Percentiles rank a stretch among this genome's conserved stretches.
Conservation (phyloP, 2,329 filamentous ascomycete genomes). For the Xylariaceae sp. region DNA sequence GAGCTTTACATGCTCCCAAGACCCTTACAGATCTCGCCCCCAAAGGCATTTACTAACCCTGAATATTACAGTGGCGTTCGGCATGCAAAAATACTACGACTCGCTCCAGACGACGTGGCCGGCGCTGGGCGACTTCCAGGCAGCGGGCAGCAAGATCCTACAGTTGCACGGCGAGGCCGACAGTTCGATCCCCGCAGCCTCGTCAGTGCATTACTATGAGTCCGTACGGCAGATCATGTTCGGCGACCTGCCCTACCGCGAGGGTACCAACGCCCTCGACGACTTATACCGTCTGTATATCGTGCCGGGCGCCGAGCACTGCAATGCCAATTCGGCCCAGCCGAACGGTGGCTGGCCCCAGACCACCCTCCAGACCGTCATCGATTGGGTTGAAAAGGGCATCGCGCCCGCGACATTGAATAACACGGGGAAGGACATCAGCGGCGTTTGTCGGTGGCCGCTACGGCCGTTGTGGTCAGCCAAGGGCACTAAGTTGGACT, state of each 20-base stretch:
- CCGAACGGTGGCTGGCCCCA: slow-evolving; percentile 50
- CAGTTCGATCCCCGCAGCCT: slow-evolving; percentile 53
- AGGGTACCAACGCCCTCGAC: slow-evolving; percentile 50
- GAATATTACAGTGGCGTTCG: too few species aligned
- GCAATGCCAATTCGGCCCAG: slow-evolving; percentile 49
- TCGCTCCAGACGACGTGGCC: slow-evolving; percentile 53
- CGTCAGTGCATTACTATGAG: slow-evolving; percentile 51
- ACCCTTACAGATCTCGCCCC: too few species aligned
- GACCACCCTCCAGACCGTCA: slow-evolving; percentile 53
- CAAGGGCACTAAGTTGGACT: slow-evolving; percentile 37
- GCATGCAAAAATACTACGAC: slow-evolving; percentile 55
- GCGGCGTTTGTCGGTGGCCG: slow-evolving; percentile 51
- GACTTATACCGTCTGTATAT: slow-evolving; percentile 51
- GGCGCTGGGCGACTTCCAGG: slow-evolving; percentile 53
- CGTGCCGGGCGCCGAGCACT: slow-evolving; percentile 60
- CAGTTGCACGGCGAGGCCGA: slow-evolving; percentile 62
- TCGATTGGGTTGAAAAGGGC: slow-evolving; percentile 61
- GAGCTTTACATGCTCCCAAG: too few species aligned
- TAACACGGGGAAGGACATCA: slow-evolving; percentile 47
- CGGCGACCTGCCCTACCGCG: slow-evolving; percentile 46
- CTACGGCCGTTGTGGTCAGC: slow-evolving; percentile 49
- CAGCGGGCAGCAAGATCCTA: slow-evolving; percentile 56
- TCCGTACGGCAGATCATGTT: slow-evolving; percentile 59
- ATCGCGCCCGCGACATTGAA: slow-evolving; percentile 52
- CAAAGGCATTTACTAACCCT: too few species aligned